Conservation (phyloP, 306 rosid genomes). For the Quercus alba region DNA sequence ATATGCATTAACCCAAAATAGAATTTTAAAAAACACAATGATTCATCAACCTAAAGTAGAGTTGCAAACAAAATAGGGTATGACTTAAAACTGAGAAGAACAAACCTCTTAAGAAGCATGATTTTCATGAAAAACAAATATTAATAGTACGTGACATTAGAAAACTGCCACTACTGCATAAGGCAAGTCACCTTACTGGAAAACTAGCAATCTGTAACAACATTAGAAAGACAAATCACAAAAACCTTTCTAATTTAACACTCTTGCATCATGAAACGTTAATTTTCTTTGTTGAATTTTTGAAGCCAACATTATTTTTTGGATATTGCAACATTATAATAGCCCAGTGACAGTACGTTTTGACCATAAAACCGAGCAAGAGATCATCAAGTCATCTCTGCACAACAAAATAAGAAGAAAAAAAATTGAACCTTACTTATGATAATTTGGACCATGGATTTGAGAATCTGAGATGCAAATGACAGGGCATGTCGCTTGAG, state of each 20-base stretch:
- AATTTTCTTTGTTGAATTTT: not conserved
- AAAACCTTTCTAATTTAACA: not conserved
- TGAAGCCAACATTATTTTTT: not conserved
- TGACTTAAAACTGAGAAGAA: too few relatives aligned
- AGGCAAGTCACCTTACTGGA: not conserved
- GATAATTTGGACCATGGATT: conserved; percentile 42
- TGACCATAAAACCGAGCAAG: not conserved
- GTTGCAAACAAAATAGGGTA: too few relatives aligned
- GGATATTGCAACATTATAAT: not conserved
- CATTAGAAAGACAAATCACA: not conserved
- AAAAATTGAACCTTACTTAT: conserved; percentile 46
- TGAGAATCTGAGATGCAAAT: conserved; percentile 43
- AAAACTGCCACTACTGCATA: not conserved
- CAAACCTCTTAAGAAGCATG: not conserved
- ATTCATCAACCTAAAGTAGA: too few relatives aligned
- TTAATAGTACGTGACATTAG: not conserved
- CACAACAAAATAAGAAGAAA: conserved; percentile 1
- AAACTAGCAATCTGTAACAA: not conserved
- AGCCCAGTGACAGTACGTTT: not conserved
- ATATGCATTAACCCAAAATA: too few relatives aligned
- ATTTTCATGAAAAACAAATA: not conserved
- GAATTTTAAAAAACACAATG: too few relatives aligned
- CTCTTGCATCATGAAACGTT: not conserved
- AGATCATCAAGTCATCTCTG: not conserved
- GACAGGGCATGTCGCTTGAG: conserved; percentile 46